These are phyloP conservation scores for Fusarium metavorans DNA, from an alignment of 2,329 filamentous ascomycete genomes.

Conservation along the genomic window DNA sequence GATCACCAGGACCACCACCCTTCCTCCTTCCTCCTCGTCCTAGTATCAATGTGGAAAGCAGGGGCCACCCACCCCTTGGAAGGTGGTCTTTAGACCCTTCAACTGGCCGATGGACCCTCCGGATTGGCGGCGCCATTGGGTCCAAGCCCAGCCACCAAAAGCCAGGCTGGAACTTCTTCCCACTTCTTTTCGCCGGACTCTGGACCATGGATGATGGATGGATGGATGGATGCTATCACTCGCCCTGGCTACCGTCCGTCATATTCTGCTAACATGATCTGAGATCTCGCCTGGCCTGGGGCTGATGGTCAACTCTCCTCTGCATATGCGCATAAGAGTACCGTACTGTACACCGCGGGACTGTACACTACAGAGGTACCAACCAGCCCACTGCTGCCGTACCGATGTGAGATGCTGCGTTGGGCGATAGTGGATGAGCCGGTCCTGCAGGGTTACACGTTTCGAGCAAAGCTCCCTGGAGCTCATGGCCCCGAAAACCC, in stretches of 20 bases:
- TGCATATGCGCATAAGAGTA: constrained; percentile 31
- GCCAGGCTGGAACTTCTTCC: constrained; percentile 1
- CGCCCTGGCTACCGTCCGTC: constrained; percentile 30
- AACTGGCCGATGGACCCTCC: neutral
- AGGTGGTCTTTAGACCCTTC: neutral
- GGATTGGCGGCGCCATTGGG: constrained; percentile 23
- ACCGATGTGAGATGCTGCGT: constrained; percentile 35
- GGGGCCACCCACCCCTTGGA: constrained; percentile 2
- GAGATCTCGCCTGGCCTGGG: constrained; percentile 44
- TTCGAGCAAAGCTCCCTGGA: constrained; percentile 38
- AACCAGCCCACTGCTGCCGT: neutral
- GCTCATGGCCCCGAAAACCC: constrained; percentile 21
- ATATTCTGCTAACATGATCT: constrained; percentile 42
- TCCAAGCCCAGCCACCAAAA: constrained; percentile 25
- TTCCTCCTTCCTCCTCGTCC: neutral
- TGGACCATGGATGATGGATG: constrained; percentile 4
- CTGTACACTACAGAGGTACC: neutral
- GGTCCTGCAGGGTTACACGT: constrained; percentile 42
- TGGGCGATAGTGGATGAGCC: constrained; percentile 36
- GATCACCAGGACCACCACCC: neutral
- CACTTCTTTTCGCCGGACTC: constrained; percentile 10
- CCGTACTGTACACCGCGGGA: neutral
- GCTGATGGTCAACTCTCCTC: constrained; percentile 38
- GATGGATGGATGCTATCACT: constrained; percentile 22
- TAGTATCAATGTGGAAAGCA: constrained; percentile 8